phyloP scores from a whole-genome alignment of 441 rosid species.

The Arabidopsis lyrata region DNA sequence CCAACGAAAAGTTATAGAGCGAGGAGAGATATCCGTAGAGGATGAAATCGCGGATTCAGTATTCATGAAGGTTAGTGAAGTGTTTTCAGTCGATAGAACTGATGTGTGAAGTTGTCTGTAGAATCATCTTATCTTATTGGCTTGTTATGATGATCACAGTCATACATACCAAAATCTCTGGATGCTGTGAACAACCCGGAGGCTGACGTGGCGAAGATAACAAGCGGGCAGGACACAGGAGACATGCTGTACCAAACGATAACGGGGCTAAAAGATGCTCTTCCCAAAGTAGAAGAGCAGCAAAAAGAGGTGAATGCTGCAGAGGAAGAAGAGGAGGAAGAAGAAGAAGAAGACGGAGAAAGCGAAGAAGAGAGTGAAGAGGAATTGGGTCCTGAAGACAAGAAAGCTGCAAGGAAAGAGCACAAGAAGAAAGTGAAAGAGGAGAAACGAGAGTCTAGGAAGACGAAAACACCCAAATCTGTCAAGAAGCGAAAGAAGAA shows the following conservation, averaged over 20 bases:
- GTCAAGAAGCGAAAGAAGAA: conserved; percentile 93
- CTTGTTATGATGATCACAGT: conserved; percentile 44
- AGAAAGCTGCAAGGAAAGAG: conserved; percentile 90
- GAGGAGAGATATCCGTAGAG: conserved; percentile 80
- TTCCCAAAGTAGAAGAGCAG: conserved; percentile 46
- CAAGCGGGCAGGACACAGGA: conserved; percentile 72
- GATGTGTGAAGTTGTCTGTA: not conserved
- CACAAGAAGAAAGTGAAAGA: conserved; percentile 93
- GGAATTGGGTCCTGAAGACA: conserved; percentile 56
- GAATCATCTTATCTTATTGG: not conserved
- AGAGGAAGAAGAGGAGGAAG: conserved; percentile 46
- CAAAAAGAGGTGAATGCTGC: conserved; percentile 36
- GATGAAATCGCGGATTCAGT: conserved; percentile 96
- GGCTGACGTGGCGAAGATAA: conserved; percentile 73
- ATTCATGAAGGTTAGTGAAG: conserved; percentile 76
- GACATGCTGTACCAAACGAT: conserved; percentile 79
- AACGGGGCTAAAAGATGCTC: conserved; percentile 80
- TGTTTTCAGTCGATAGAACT: not conserved
- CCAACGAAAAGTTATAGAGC: conserved; percentile 69
- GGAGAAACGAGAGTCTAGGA: conserved; percentile 84
- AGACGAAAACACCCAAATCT: conserved; percentile 85
- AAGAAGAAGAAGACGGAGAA: conserved; percentile 47
- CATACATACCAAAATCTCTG: conserved; percentile 85
- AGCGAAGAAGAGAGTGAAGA: conserved; percentile 30
- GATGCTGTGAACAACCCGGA: conserved; percentile 77